Percentiles rank a stretch among this genome's conserved stretches.
These are phyloP conservation scores for Ascodesmis nigricans DNA, from an alignment of 495 filamentous ascomycete genomes.

Conservation along the genomic window DNA sequence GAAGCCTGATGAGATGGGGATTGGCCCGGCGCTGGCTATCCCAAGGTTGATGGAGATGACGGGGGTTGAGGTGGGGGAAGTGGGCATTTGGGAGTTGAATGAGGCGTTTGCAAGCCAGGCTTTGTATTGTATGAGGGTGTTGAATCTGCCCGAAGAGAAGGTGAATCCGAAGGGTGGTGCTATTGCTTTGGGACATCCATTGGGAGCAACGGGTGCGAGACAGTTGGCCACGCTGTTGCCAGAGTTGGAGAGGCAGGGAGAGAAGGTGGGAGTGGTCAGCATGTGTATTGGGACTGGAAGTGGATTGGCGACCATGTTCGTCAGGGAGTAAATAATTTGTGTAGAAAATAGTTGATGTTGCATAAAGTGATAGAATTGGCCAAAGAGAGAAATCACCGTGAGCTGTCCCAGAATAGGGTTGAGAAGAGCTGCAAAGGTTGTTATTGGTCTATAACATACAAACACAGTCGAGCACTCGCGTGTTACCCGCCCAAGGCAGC, in stretches of 20 bases:
- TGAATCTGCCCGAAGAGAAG: constrained; percentile 32
- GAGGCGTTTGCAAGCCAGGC: constrained; percentile 87
- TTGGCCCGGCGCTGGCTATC: constrained; percentile 69
- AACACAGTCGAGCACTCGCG: no score
- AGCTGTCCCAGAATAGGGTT: no score
- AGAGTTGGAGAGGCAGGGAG: constrained; percentile 39
- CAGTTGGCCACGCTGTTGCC: constrained; percentile 55
- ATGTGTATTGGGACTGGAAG: constrained; percentile 96
- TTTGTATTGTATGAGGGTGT: constrained; percentile 51
- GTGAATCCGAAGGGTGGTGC: constrained; percentile 87
- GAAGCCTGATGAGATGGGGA: constrained; percentile 77
- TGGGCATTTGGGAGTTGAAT: constrained; percentile 88
- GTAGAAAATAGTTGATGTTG: no score
- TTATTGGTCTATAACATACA: no score
- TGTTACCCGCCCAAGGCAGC: no score
- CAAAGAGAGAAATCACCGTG: no score
- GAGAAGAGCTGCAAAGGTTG: no score
- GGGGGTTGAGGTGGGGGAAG: constrained; percentile 41
- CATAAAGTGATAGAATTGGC: no score
- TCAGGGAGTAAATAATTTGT: constrained; percentile 51
- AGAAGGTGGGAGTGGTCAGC: constrained; percentile 20
- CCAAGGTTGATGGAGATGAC: constrained; percentile 50
- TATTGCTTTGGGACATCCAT: constrained; percentile 78
- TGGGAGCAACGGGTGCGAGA: constrained; percentile 76
- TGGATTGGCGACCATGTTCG: constrained; percentile 88